These are phyloP conservation scores for Fusarium verrucosum DNA, from an alignment of 2,329 filamentous ascomycete genomes.

Conservation along the genomic window DNA sequence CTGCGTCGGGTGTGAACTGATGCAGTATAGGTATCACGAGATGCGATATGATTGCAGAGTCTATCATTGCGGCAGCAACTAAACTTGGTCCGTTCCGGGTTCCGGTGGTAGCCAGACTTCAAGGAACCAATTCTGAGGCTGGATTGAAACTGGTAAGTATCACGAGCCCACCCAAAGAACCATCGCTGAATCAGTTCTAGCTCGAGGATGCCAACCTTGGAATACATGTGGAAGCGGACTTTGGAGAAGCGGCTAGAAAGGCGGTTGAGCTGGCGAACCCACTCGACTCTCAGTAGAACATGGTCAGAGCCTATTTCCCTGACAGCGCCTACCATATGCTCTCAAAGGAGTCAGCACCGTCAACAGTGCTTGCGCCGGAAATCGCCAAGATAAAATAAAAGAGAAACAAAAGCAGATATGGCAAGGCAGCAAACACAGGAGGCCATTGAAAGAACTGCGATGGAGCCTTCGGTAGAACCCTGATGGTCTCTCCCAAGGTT, in stretches of 20 bases:
- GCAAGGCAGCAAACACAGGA: no score
- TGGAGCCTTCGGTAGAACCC: no score
- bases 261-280: constrained; percentile 49
- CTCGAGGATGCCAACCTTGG: constrained; percentile 50
- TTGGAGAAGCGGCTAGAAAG: constrained; percentile 49
- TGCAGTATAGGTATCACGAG: constrained; percentile 54
- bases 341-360: no score
- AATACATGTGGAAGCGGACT: constrained; percentile 52
- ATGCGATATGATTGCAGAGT: constrained; percentile 62
- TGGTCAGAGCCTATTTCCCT: no score
- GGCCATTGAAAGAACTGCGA: no score
- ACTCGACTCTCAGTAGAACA: no score
- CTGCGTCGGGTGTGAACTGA: accelerated
- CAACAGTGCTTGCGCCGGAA: no score
- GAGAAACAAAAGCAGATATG: no score
- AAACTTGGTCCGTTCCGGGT: constrained; percentile 51
- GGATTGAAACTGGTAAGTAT: constrained; percentile 53
- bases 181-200: constrained; percentile 29
- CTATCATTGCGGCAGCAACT: constrained; percentile 55
- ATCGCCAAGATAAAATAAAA: no score
- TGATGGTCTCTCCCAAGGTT: no score
- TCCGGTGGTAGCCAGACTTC: constrained; percentile 57
- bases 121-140: constrained; percentile 57
- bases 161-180: accelerated
- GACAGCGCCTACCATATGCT: no score